Evolutionary conservation across 2,329 filamentous ascomycete genomes (phyloP).

Genomic region (Metarhizium guizhouense): DNA sequence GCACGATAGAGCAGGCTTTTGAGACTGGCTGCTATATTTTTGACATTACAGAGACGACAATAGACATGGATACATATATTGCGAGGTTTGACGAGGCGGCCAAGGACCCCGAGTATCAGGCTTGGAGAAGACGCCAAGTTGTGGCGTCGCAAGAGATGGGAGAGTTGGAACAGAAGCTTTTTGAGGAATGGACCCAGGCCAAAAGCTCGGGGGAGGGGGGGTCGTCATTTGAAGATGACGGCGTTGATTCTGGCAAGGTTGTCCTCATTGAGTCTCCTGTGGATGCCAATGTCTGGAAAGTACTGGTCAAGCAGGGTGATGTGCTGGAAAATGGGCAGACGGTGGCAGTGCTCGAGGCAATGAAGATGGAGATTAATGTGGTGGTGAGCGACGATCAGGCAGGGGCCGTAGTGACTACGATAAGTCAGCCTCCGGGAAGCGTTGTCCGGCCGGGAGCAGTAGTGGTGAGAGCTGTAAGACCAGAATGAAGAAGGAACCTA

Average conservation of each 20-base stretch:
- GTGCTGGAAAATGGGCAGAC: slow-evolving; percentile 8
- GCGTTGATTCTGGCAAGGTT: neutral
- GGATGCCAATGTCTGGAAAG: slow-evolving; percentile 44
- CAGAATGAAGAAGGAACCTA: neutral
- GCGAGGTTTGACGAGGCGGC: slow-evolving; percentile 2
- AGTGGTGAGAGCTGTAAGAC: neutral
- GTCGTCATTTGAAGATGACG: neutral
- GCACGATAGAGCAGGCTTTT: slow-evolving; percentile 18
- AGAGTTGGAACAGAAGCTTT: neutral
- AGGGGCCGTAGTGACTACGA: slow-evolving; percentile 2
- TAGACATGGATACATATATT: slow-evolving; percentile 3
- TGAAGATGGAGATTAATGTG: slow-evolving; percentile 44
- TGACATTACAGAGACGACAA: slow-evolving; percentile 10
- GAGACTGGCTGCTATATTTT: slow-evolving; percentile 22
- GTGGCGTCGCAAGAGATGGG: slow-evolving; percentile 2
- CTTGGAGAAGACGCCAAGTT: neutral
- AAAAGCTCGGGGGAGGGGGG: neutral
- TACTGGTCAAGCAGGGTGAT: slow-evolving; percentile 34
- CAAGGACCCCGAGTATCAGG: neutral
- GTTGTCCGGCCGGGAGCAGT: neutral
- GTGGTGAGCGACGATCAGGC: slow-evolving; percentile 2
- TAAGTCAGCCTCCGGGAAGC: neutral
- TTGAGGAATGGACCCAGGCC: neutral
- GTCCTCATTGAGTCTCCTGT: neutral
- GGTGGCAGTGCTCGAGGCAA: slow-evolving; percentile 41